Evolutionary conservation across 805 yeast genomes (phyloP).

Genomic region (Saccharomycopsis javanensis): DNA sequence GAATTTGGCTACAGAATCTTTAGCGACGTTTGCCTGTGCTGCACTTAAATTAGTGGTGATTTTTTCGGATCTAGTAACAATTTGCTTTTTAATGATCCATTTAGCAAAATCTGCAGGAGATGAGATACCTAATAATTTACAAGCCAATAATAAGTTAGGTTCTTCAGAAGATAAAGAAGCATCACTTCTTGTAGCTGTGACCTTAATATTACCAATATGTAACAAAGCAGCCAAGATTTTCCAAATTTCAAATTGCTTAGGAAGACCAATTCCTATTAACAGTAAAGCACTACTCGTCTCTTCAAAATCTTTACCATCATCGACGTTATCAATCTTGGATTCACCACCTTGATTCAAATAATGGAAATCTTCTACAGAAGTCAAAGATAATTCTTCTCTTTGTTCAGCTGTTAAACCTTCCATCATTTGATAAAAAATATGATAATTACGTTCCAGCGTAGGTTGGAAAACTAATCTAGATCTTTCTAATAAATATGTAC

Average conservation of each 20-base stretch:
- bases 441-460: conserved; percentile 82
- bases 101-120: conserved; percentile 56
- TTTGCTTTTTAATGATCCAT: conserved; percentile 90
- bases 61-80: conserved; percentile 85
- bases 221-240: conserved; percentile 77
- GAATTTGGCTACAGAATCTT: conserved; percentile 95
- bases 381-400: conserved; percentile 50
- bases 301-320: conserved; percentile 70
- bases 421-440: conserved; percentile 80
- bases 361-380: conserved; percentile 56
- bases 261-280: conserved; percentile 62
- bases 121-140: conserved; percentile 76
- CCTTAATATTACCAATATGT: conserved; percentile 87
- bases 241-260: conserved; percentile 59
- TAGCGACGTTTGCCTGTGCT: conserved; percentile 79
- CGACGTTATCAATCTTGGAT: conserved; percentile 58
- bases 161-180: conserved; percentile 80
- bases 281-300: conserved; percentile 68
- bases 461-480: conserved; percentile 94
- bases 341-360: conserved; percentile 89
- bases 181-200: conserved; percentile 75
- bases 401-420: conserved; percentile 49
- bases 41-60: conserved; percentile 75
- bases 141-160: conserved; percentile 71
- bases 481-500: conserved; percentile 88